These are phyloP conservation scores for Sugiyamaella xylanicola DNA, from an alignment of 1,139 yeast genomes.

Conservation along the genomic window DNA sequence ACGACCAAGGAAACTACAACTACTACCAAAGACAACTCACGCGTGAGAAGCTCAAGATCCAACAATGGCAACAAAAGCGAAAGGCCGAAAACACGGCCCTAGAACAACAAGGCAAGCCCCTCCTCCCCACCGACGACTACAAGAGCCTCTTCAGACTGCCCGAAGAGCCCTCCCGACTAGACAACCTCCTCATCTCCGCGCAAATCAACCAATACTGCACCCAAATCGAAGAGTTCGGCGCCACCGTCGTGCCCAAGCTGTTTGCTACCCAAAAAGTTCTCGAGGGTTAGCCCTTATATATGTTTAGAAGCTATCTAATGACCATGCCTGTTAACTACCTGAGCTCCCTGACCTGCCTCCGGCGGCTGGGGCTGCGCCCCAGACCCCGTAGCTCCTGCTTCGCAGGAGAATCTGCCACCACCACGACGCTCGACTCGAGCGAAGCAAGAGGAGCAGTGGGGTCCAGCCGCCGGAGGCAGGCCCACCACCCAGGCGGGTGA, in stretches of 20 bases:
- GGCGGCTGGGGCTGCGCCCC: neutral
- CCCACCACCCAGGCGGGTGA: neutral
- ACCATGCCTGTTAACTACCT: slow-evolving; percentile 2
- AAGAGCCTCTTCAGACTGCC: slow-evolving; percentile 67
- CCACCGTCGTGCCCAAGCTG: slow-evolving; percentile 63
- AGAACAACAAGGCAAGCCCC: slow-evolving; percentile 56
- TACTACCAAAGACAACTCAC: slow-evolving; percentile 73
- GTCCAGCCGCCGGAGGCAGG: neutral
- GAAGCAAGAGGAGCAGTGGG: neutral
- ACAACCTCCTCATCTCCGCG: slow-evolving; percentile 68
- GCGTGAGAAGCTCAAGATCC: slow-evolving; percentile 69
- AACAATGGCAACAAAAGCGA: slow-evolving; percentile 75
- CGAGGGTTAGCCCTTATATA: slow-evolving; percentile 8
- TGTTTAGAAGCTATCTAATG: slow-evolving; percentile 13
- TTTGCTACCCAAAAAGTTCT: slow-evolving; percentile 53
- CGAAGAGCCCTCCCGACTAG: slow-evolving; percentile 73
- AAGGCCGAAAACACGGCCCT: slow-evolving; percentile 68
- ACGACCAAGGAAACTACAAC: slow-evolving; percentile 80
- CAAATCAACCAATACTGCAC: slow-evolving; percentile 71
- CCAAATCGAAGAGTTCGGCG: slow-evolving; percentile 62
- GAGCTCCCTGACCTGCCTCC: neutral
- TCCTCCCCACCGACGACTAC: slow-evolving; percentile 63
- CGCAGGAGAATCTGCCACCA: neutral
- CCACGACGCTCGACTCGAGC: neutral
- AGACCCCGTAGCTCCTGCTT: neutral